Evolutionary conservation across 2,329 filamentous ascomycete genomes (phyloP), one percentile per base, ranked within the genome.

Genomic region (Aureobasidium mangrovei): DNA sequence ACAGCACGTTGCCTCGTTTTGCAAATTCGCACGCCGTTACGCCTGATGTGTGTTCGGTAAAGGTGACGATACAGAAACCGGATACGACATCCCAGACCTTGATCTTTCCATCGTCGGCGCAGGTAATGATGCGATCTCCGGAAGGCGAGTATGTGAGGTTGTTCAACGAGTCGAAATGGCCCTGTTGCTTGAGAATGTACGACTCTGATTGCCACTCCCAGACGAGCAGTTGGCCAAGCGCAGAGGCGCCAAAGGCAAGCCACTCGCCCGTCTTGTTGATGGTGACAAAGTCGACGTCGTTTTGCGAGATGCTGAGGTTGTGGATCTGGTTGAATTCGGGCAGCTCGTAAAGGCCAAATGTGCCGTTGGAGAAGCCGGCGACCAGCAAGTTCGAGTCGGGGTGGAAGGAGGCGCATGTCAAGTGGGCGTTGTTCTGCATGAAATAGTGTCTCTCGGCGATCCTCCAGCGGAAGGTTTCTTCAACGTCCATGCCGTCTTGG

Each of bases 191-290:
- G 45, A 98, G 76, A 56, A 98, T 94, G 69, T 98, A 98, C 4
- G 91, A 97, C 70, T 98, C 94, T 0, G 93, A 98, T 67, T 97
- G 91, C 91, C 94, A 98, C 69, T 98, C 93, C 93, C 93, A 98
- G 3, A 98, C 93, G 3, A 98, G 74, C n/a, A 98, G 77, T 67
- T 98, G 93, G 0, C 94, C 94, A 4, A 95, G 78, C 64, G 94
- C 94, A 2, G 93, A 95, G 0, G 94, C 93, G 10, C 91, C 93
- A 68, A 98, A 96, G 0, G 94, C 94, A 26, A 98, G 75, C 93
- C 93, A 98, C 72, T 97, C 91, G 51, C 93, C 93, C 32, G 85
- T 88, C 68, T 88, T 86, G 73, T 97, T 98, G 65, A 96, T 89
- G 0, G 90, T 88, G 54, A 97, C 88, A 63, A 87, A 90, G 66